phyloP scores from a whole-genome alignment of 352 stramenopile genomes.

The Phytopythium aichiense region DNA sequence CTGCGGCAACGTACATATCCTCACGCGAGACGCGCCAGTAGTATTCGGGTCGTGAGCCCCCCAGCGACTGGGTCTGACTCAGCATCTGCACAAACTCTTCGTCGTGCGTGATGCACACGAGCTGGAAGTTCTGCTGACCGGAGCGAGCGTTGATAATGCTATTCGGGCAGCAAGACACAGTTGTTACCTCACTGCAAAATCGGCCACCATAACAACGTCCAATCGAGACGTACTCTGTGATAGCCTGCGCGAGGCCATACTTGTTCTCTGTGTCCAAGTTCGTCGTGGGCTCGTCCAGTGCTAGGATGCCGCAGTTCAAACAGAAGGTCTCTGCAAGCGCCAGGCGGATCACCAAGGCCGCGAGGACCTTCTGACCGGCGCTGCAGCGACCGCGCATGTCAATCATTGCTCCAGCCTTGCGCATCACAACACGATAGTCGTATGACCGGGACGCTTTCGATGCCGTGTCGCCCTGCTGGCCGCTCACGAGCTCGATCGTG shows the following conservation, averaged over 20 bases:
- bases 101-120: conserved; percentile 99
- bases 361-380: conserved; percentile 96
- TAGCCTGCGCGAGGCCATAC: conserved; percentile 83
- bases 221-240: conserved; percentile 65
- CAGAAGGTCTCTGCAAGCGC: conserved; percentile 99
- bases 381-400: conserved; percentile 99
- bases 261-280: conserved; percentile 98
- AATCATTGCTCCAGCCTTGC: conserved; percentile 92
- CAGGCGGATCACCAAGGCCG: conserved; percentile 96
- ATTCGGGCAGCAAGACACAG: conserved; percentile 7
- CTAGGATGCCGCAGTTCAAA: conserved; percentile 97
- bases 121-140: conserved; percentile 98
- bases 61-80: conserved; percentile 71
- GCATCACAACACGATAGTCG: conserved; percentile 99
- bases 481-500: conserved; percentile 97
- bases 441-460: conserved; percentile 85
- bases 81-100: conserved; percentile 93
- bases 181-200: conserved; percentile 2
- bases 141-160: conserved; percentile 94
- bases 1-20: conserved; percentile 53
- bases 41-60: conserved; percentile 69
- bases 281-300: conserved; percentile 98
- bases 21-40: conserved; percentile 83
- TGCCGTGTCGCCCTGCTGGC: conserved; percentile 74
- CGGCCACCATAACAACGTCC: background rate